Evolutionary conservation across 1,139 yeast genomes (phyloP), one percentile per base, ranked within the genome.

Genomic region (Debaryomycetaceae sp.): DNA sequence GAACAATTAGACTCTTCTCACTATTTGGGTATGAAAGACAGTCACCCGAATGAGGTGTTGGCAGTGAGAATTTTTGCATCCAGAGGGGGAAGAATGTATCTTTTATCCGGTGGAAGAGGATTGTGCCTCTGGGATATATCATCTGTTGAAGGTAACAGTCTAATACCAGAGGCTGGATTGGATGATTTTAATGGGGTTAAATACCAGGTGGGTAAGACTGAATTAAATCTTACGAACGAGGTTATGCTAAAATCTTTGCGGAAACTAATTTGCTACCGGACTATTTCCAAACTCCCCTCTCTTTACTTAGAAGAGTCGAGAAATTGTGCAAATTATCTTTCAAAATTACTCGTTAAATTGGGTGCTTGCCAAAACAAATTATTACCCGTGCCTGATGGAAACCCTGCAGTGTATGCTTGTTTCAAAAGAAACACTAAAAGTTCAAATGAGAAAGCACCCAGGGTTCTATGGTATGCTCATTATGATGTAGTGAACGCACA

Each of bases 401-500:
- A 89, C 57, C 98, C 99, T 0, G 80, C 90, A 3, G 93, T 93
- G 0, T 83, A 80, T 56, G 91, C 93, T 0, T 68, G 72, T 6
- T 93, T 91, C 64, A 70, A 72, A 43, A 83, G 75, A 54, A 70
- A 74, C 43, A 38, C 42, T 30, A 49, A 45, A 24, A 47, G 46
- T 6, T n/a, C 45, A 6, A 46, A 41, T 5, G 40, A 39, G 5
- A 42, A 30, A 38, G 43, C 68, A 55, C 51, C 53, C 34, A 68
- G 85, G 45, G 74, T 90, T 4, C 62, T 91, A 42, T 93, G 95
- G 84, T 93, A 93, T 62, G 98, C 97, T 1, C 99, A 93, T 70
- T 93, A 93, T 61, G 99, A 93, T 65, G 97, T 93, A 24, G 91
- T 93, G 34, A 85, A 81, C 48, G 80, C 80, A 5, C 59, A 65